Conservation (phyloP, 139 green algal species). For the Klebsormidium nitens region DNA sequence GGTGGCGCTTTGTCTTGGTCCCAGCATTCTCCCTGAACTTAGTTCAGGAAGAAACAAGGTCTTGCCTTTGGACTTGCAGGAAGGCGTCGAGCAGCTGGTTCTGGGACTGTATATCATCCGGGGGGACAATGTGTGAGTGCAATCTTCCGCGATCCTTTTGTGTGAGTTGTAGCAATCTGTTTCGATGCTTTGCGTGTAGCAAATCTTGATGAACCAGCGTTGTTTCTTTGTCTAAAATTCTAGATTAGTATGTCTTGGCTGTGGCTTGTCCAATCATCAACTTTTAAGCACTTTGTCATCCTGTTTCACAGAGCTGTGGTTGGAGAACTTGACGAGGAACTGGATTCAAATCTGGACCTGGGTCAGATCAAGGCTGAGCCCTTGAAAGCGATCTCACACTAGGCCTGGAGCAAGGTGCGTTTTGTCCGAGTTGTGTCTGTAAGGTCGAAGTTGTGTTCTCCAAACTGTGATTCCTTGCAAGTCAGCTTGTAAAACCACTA, state of each 20-base stretch:
- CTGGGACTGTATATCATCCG: constrained; percentile 87
- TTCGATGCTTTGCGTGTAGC: neutral
- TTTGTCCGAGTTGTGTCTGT: too few species aligned
- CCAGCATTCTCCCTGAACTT: neutral
- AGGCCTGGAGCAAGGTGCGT: too few species aligned
- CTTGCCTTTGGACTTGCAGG: too few species aligned
- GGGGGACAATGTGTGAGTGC: constrained; percentile 90
- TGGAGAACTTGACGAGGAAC: constrained; percentile 87
- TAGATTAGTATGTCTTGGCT: too few species aligned
- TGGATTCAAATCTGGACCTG: constrained; percentile 67
- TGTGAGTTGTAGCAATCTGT: neutral
- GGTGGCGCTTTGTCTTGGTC: too few species aligned
- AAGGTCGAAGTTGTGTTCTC: too few species aligned
- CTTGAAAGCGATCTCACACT: constrained; percentile 72
- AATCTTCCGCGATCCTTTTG: constrained; percentile 24
- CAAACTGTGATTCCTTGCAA: too few species aligned
- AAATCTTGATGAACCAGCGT: constrained; percentile 1
- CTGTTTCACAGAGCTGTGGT: constrained; percentile 74
- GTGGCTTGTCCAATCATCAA: neutral
- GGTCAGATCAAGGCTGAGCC: constrained; percentile 61
- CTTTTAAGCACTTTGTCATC: neutral
- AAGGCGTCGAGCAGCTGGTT: constrained; percentile 74
- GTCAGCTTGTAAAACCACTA: too few species aligned
- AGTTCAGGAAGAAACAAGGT: constrained; percentile 8
- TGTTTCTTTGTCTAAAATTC: too few species aligned